Evolutionary conservation across 495 filamentous ascomycete genomes (phyloP).

Genomic region (Annulohypoxylon stygium): DNA sequence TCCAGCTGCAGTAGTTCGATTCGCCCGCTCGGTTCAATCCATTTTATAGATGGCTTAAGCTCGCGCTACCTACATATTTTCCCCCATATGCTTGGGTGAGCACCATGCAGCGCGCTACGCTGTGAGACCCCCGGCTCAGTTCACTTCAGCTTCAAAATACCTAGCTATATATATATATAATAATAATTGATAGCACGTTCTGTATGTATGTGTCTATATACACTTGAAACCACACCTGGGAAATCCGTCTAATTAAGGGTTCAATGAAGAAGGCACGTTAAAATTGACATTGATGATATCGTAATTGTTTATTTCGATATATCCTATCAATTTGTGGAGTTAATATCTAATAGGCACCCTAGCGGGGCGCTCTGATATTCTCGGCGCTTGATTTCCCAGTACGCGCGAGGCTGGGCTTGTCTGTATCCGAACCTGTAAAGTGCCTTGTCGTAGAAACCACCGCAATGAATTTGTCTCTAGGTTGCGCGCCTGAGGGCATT

Average conservation of each 20-base stretch:
- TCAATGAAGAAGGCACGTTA: neutral
- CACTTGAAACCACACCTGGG: neutral
- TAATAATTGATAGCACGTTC: neutral
- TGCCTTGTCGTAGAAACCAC: neutral
- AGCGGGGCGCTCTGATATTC: neutral
- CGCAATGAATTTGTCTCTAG: neutral
- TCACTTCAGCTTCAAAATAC: neutral
- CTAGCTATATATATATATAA: too few relatives aligned
- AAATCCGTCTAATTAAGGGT: neutral
- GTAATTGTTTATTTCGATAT: constrained; percentile 1
- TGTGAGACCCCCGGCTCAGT: neutral
- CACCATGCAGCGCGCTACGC: neutral
- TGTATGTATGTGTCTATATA: neutral
- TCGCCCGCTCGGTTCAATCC: neutral
- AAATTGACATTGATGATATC: constrained; percentile 4
- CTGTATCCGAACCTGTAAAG: neutral
- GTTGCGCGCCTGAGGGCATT: neutral
- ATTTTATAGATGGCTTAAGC: neutral
- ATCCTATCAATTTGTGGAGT: neutral
- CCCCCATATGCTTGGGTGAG: neutral
- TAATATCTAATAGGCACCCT: neutral
- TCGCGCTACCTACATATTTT: constrained; percentile 9
- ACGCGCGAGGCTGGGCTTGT: neutral
- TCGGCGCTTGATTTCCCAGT: neutral
- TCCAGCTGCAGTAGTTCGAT: constrained; percentile 9